These are phyloP conservation scores for Neophaeococcomyces aloes DNA, from an alignment of 2,329 filamentous ascomycete genomes.

Conservation along the genomic window DNA sequence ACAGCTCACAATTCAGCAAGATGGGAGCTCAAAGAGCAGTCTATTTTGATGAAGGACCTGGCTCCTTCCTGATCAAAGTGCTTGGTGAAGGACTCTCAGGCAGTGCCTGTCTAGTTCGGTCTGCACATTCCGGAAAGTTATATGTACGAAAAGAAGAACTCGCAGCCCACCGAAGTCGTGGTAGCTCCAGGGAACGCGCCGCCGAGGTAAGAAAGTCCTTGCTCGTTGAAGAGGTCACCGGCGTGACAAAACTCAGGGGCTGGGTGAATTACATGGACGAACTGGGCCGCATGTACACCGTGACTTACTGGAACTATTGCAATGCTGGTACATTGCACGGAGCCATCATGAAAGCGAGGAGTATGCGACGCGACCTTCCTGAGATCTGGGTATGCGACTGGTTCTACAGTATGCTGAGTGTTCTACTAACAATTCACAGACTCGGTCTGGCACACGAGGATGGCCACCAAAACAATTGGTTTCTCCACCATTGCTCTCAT, in stretches of 20 bases:
- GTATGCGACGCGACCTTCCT: neutral
- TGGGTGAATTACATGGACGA: neutral
- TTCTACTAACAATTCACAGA: neutral
- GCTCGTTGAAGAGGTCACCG: neutral
- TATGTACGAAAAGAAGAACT: slow-evolving; percentile 3
- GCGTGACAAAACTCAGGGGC: neutral
- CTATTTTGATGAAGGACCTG: slow-evolving; percentile 1
- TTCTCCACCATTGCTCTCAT: neutral
- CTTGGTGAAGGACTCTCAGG: neutral
- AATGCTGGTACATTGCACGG: neutral
- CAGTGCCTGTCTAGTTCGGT: neutral
- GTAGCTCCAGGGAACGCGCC: neutral
- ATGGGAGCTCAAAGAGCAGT: neutral
- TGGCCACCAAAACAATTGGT: neutral
- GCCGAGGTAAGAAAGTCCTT: neutral
- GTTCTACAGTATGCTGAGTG: neutral
- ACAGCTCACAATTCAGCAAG: no score
- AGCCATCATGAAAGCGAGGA: neutral
- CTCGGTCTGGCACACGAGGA: neutral
- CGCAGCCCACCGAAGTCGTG: neutral
- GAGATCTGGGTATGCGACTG: slow-evolving; percentile 1
- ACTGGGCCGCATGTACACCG: neutral
- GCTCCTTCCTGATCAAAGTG: neutral
- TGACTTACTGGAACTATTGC: slow-evolving; percentile 1
- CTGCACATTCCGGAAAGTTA: neutral